Base-by-base conservation (phyloP, 2,329 filamentous ascomycete genomes). In the Ophiostoma sp. region DNA sequence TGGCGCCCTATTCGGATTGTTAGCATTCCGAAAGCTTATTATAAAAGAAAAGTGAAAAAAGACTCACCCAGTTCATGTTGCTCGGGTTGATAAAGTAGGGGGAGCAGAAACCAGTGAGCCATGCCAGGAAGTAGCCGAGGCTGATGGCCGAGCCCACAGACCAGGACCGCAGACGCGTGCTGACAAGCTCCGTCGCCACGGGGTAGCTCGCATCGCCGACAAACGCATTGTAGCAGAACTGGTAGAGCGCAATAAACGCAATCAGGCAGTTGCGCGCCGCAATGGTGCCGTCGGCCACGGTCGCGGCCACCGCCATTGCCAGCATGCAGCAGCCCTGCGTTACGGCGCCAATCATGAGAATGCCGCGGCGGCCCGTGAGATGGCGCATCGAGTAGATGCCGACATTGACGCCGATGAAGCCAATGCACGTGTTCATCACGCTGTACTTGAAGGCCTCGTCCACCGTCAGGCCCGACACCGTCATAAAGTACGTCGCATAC, bases 101-200 rank as follows among this genome's bases (percentile, higher is more conserved):
- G 15, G 80, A 79, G 33, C 80, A 81, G 72, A 82, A 83, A 0
- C 78, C 79, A 0, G 79, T 80, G 8, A 83, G 75, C 81, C 81
- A 75, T 13, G 74, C 73, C 54, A 75, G 33, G 6, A 75, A 77
- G 72, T 84, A 84, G 0, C 81, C 82, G 6, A 83, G 75, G 33
- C 80, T 81, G 48, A 83, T 83, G 11, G 83, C 82, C 7, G 79
- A 79, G n/a, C 83, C 83, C 39, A 85, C 82, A 0, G 82, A 84
- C 76, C 82, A 82, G 1, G 80, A 78, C 62, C 82, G 77, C 69
- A 83, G 75, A 64, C 79, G 76, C 3, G 81, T 82, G 72, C 81
- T 82, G 2, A 81, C 79, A 17, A 81, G 75, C 75, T 84, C 82
- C 0, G 80, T 80, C 1, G 80, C 76, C 3, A 82, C 79, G 0